Percentiles rank a stretch among this genome's conserved stretches.
Evolutionary conservation across 1,139 yeast species (phyloP).

Genomic region (Suhomyces terraborum): DNA sequence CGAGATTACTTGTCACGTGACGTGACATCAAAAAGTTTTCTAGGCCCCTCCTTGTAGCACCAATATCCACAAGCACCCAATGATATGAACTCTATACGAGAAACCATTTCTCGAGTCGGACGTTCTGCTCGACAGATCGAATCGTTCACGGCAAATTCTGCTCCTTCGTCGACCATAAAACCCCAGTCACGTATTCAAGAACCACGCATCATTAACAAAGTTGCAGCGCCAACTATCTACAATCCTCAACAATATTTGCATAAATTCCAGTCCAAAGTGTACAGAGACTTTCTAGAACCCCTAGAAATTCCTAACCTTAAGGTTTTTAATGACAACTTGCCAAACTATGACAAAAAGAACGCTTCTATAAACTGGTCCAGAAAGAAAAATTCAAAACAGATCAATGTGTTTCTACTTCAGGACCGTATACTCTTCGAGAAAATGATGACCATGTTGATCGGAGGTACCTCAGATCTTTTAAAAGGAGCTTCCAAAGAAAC

Average conservation of each 20-base stretch:
- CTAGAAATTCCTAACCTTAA: conserved; percentile 39
- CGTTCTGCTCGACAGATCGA: conserved; percentile 27
- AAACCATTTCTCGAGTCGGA: conserved; percentile 27
- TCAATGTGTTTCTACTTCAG: conserved; percentile 29
- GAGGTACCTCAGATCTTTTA: conserved; percentile 38
- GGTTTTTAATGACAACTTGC: conserved; percentile 27
- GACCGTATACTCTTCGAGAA: conserved; percentile 33
- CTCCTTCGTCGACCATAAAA: neutral
- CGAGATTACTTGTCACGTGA: conserved; percentile 8
- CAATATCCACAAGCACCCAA: too few species aligned
- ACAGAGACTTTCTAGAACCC: conserved; percentile 41
- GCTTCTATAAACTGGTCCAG: conserved; percentile 34
- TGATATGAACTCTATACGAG: conserved; percentile 24
- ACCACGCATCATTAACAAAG: neutral
- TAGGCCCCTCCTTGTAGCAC: too few species aligned
- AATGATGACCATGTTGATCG: conserved; percentile 37
- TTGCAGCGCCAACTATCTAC: neutral
- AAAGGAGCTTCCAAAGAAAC: conserved; percentile 15
- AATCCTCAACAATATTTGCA: conserved; percentile 7
- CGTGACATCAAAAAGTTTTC: conserved; percentile 6
- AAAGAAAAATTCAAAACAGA: conserved; percentile 19
- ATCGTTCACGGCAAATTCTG: conserved; percentile 11
- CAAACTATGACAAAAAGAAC: conserved; percentile 24
- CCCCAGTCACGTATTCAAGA: neutral
- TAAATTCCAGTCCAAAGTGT: conserved; percentile 27